Evolutionary conservation across 345 rosid species (phyloP).

Genomic region (Eucalyptus camaldulensis): DNA sequence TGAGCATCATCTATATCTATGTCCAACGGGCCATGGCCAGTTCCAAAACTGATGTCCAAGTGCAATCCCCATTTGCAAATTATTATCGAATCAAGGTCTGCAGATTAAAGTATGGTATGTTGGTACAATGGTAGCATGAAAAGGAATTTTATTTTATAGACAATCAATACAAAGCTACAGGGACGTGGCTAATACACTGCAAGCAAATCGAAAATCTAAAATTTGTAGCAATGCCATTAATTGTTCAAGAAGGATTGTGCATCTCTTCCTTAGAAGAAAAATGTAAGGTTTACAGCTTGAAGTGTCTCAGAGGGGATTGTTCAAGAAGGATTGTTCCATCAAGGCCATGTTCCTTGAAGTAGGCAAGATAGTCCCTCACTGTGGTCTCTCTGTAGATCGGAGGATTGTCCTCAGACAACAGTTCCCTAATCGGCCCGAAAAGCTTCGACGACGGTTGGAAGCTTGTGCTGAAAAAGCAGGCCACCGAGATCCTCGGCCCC

Average conservation of each 20-base stretch:
- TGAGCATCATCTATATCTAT: background rate
- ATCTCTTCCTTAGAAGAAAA: background rate
- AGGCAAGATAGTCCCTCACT: background rate
- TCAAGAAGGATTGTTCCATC: too few relatives aligned
- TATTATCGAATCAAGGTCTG: background rate
- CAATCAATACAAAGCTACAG: background rate
- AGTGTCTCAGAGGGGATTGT: background rate
- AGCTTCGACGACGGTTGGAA: background rate
- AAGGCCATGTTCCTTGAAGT: background rate
- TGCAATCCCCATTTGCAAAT: background rate
- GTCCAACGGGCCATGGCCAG: background rate
- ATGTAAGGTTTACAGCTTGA: background rate
- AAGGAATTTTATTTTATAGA: background rate
- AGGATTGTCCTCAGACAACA: slow-evolving; percentile 21
- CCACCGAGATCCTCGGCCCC: slow-evolving; percentile 22
- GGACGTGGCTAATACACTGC: accelerated
- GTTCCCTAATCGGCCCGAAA: slow-evolving; percentile 17
- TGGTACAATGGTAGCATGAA: background rate
- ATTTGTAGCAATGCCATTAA: background rate
- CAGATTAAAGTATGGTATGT: background rate
- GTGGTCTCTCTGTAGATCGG: slow-evolving; percentile 17
- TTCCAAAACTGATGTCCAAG: background rate
- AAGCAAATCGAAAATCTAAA: background rate
- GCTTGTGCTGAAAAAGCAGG: slow-evolving; percentile 12
- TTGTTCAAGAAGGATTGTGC: background rate